These are phyloP conservation scores for Austroboletus niveus DNA, from an alignment of 1,284 basidiomycete genomes.

Conservation along the genomic window DNA sequence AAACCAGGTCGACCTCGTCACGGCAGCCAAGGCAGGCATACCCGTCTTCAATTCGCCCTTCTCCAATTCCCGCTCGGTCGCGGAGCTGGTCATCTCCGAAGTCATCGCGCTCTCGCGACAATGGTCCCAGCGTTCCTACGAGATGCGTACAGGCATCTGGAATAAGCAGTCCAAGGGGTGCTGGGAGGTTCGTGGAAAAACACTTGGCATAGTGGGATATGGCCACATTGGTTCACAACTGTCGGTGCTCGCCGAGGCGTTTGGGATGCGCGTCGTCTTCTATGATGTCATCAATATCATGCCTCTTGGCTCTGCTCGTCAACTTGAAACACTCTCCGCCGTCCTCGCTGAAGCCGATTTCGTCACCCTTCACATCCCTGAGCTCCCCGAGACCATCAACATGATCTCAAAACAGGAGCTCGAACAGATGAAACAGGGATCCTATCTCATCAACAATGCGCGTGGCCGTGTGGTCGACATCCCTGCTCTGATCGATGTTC, in stretches of 20 bases:
- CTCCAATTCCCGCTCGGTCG: conserved; percentile 98
- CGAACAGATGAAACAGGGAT: conserved; percentile 89
- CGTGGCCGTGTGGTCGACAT: conserved; percentile 96
- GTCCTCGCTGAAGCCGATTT: conserved; percentile 88
- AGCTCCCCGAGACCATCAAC: conserved; percentile 93
- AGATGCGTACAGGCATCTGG: conserved; percentile 91
- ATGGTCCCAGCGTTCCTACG: conserved; percentile 84
- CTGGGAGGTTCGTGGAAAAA: conserved; percentile 98
- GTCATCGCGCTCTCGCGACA: conserved; percentile 94
- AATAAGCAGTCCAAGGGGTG: conserved; percentile 99
- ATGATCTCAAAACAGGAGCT: conserved; percentile 86
- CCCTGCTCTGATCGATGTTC: conserved; percentile 79
- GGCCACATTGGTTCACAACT: conserved; percentile 99
- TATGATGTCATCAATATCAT: conserved; percentile 97
- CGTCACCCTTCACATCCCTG: conserved; percentile 95
- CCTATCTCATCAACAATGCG: conserved; percentile 98
- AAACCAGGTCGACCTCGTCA: conserved; percentile 92
- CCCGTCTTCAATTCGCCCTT: conserved; percentile 99
- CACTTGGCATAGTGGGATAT: conserved; percentile 96
- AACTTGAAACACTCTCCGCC: conserved; percentile 80
- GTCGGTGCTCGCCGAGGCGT: conserved; percentile 94
- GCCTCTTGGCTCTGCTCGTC: conserved; percentile 93
- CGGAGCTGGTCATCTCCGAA: conserved; percentile 96
- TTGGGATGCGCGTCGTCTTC: conserved; percentile 96
- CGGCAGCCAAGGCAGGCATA: conserved; percentile 87